Percentiles rank a stretch among this genome's conserved stretches.
Evolutionary conservation across 805 yeast genomes (phyloP).

Genomic region (Kuraishia piskuri): DNA sequence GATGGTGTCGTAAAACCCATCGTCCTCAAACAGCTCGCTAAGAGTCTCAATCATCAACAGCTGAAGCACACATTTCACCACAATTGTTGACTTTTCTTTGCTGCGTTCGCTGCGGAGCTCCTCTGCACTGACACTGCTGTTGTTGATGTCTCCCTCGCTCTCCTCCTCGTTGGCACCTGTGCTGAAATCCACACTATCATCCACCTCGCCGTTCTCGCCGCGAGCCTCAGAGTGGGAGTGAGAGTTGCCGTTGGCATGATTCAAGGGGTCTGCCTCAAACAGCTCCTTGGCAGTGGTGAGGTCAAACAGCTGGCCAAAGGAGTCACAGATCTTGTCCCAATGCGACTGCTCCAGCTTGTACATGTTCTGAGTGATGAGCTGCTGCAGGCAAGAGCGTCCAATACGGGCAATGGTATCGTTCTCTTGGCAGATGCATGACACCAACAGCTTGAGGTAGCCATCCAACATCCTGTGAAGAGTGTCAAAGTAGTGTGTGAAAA

Average conservation of each 20-base stretch:
- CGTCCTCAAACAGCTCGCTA: conserved; percentile 69
- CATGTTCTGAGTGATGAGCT: conserved; percentile 69
- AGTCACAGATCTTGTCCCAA: conserved; percentile 64
- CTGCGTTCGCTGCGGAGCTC: conserved; percentile 34
- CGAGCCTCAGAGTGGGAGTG: conserved; percentile 4
- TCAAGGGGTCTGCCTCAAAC: conserved; percentile 51
- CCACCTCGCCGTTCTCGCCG: conserved; percentile 18
- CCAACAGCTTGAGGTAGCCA: conserved; percentile 69
- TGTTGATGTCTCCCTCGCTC: conserved; percentile 1
- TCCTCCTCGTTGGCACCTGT: conserved; percentile 2
- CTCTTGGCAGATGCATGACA: conserved; percentile 90
- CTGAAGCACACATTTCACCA: conserved; percentile 88
- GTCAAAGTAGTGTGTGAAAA: conserved; percentile 77
- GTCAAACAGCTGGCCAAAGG: conserved; percentile 64
- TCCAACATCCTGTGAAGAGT: conserved; percentile 66
- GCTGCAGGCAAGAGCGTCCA: conserved; percentile 83
- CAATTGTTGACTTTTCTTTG: conserved; percentile 63
- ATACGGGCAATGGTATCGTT: conserved; percentile 94
- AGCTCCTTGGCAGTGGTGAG: conserved; percentile 83
- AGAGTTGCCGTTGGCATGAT: conserved; percentile 21
- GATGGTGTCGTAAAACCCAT: conserved; percentile 55
- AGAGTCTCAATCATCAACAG: conserved; percentile 80
- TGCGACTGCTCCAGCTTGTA: conserved; percentile 52
- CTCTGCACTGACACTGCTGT: conserved; percentile 8
- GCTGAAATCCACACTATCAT: conserved; percentile 6